Base-by-base conservation (phyloP, 2,329 filamentous ascomycete genomes). In the Domatiomyces catenatus region DNA sequence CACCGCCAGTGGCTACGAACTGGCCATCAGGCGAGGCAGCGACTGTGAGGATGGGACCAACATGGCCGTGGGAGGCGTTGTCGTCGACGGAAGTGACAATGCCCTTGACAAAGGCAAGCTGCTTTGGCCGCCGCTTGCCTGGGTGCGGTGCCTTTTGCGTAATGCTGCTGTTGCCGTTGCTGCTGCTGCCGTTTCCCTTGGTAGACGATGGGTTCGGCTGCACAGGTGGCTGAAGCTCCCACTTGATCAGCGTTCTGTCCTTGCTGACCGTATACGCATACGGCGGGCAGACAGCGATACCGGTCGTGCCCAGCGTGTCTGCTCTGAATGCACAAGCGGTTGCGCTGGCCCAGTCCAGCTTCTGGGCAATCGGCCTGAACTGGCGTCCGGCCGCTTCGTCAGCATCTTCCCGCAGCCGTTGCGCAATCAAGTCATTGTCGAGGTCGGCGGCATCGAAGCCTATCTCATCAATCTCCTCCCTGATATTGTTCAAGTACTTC, bases 381-480 rank as follows among this genome's bases (percentile, higher is more conserved):
- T 94, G 76, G 60, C 84, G 83, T 52, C 92, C 92, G 70, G 95
- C 95, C 50, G 80, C 79, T 69, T 95, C 92, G 48, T 92, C 80
- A 44, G 92, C 86, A 64, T 96, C 92, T 68, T 95, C 87, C 67
- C 90, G 81, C 60, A 98, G 71, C 59, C 89, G 75, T 66, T 94
- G 86, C 43, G 90, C 88, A 61, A 98, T 89, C 60, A 95, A 71
- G 63, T 98, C 92, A 52, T 84, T 77, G 69, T 96, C 92, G 52
- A 98, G 85, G 49, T 96, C 86, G 59, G 83, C 88, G 6, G 92
- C 92, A 68, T 98, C 88, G 63, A 96, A 98, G 42, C 88, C 92
- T 49, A 76, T 76, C 56, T 87, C 84, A 59, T 93, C 83, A 52
- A 87, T 81, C 58, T 94, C 84, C 61, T 84, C 77, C 61, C 84